Percentiles rank a stretch among this genome's conserved stretches.
phyloP scores from a whole-genome alignment of 768 basidiomycete species.

The Tricholoma terreum region DNA sequence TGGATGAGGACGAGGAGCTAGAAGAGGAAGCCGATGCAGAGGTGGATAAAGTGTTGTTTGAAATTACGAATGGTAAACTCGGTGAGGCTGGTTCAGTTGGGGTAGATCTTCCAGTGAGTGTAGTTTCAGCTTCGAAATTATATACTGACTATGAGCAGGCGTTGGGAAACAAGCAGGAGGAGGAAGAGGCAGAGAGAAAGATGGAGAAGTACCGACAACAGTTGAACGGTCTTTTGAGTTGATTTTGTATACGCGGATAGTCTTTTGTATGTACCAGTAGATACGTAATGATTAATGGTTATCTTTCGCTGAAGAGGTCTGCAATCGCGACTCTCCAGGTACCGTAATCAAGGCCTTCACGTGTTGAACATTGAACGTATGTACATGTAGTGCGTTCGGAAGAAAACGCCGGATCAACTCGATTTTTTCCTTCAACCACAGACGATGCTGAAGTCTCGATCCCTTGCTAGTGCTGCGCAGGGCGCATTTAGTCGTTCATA shows the following conservation, averaged over 20 bases:
- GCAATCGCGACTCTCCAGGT: too few species aligned
- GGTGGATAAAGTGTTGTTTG: slow-evolving; percentile 94
- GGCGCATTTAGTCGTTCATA: slow-evolving; percentile 45
- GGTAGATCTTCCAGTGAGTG: slow-evolving; percentile 70
- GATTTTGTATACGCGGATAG: slow-evolving; percentile 16
- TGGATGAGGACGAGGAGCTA: slow-evolving; percentile 92
- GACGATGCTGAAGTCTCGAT: slow-evolving; percentile 57
- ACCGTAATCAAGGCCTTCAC: slow-evolving; percentile 9
- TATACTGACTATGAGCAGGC: slow-evolving; percentile 37
- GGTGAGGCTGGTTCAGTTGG: slow-evolving; percentile 77
- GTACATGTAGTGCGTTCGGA: slow-evolving; percentile 12
- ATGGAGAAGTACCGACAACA: slow-evolving; percentile 91
- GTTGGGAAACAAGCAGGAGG: slow-evolving; percentile 59
- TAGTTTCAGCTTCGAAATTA: slow-evolving; percentile 13
- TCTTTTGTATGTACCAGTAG: slow-evolving; percentile 12
- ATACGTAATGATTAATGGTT: too few species aligned
- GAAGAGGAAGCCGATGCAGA: slow-evolving; percentile 97
- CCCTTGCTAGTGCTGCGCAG: slow-evolving; percentile 54
- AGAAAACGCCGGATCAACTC: slow-evolving; percentile 12
- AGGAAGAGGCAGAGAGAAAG: slow-evolving; percentile 81
- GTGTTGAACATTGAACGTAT: slow-evolving; percentile 1
- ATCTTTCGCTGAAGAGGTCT: too few species aligned
- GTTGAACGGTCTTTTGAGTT: slow-evolving; percentile 82
- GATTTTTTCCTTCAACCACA: slow-evolving; percentile 19
- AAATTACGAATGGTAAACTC: slow-evolving; percentile 94